Evolutionary conservation across 805 yeast species (phyloP).

Genomic region (Naumovozyma baii): DNA sequence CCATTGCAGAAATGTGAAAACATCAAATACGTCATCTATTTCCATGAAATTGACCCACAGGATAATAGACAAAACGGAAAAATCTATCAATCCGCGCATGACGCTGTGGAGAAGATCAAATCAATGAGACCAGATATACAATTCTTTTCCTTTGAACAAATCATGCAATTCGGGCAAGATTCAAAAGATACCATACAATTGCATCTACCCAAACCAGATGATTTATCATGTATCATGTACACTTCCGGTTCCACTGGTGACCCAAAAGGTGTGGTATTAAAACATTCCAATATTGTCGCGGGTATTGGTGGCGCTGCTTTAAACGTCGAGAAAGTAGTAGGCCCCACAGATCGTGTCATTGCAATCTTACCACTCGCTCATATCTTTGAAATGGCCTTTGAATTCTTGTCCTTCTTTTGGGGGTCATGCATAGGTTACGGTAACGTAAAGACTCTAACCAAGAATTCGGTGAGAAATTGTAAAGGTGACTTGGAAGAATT

Average conservation of each 20-base stretch:
- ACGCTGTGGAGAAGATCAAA: conserved; percentile 49
- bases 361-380: conserved; percentile 94
- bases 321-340: conserved; percentile 47
- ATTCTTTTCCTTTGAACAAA: conserved; percentile 56
- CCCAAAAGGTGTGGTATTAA: conserved; percentile 67
- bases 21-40: conserved; percentile 63
- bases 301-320: conserved; percentile 78
- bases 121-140: conserved; percentile 69
- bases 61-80: conserved; percentile 59
- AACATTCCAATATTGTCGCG: conserved; percentile 61
- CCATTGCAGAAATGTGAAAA: conserved; percentile 58
- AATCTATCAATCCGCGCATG: conserved; percentile 45
- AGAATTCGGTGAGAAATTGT: conserved; percentile 72
- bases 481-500: conserved; percentile 79
- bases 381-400: conserved; percentile 86
- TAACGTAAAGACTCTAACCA: conserved; percentile 81
- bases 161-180: conserved; percentile 52
- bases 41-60: conserved; percentile 48
- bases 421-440: conserved; percentile 88
- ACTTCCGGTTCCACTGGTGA: conserved; percentile 74
- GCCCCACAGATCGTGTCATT: conserved; percentile 58
- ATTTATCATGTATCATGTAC: conserved; percentile 55
- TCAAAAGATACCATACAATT: conserved; percentile 34
- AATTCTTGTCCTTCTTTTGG: conserved; percentile 73
- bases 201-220: conserved; percentile 39